These are phyloP conservation scores for Samsoniella hepiali DNA, from an alignment of 2,329 filamentous ascomycete species.

Conservation along the genomic window DNA sequence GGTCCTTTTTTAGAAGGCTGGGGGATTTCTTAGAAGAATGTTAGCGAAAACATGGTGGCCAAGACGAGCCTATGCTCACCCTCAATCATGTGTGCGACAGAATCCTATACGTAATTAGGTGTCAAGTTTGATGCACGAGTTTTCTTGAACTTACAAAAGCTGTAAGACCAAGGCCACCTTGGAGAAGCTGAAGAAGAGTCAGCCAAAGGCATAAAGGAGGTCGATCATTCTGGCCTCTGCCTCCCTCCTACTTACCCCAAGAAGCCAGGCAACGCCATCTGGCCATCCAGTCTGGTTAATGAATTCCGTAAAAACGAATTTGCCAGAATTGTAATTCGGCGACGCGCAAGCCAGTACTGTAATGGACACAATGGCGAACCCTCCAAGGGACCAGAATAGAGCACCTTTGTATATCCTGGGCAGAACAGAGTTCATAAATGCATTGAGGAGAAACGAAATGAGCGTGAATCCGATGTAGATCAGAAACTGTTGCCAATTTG, in stretches of 20 bases:
- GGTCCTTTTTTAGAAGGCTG: constrained; percentile 30
- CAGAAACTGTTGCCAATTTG: constrained; percentile 69
- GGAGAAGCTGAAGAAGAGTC: constrained; percentile 24
- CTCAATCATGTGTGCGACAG: constrained; percentile 36
- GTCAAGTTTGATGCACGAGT: neutral
- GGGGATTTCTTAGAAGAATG: constrained; percentile 26
- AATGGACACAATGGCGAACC: constrained; percentile 66
- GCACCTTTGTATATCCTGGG: constrained; percentile 58
- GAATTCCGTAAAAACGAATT: constrained; percentile 32
- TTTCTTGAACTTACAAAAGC: constrained; percentile 26
- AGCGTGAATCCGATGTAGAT: constrained; percentile 34
- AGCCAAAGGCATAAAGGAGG: neutral
- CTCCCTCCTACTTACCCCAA: constrained; percentile 24
- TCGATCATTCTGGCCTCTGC: accelerated
- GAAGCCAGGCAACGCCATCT: constrained; percentile 33
- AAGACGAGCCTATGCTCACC: constrained; percentile 9
- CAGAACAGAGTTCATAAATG: constrained; percentile 31
- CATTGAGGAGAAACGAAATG: constrained; percentile 30
- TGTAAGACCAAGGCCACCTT: constrained; percentile 33
- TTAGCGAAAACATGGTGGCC: neutral
- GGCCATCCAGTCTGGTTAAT: constrained; percentile 34
- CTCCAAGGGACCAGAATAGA: constrained; percentile 66
- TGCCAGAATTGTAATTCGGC: constrained; percentile 49
- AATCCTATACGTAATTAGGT: constrained; percentile 24
- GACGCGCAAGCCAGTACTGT: constrained; percentile 63